phyloP scores from a whole-genome alignment of 805 yeast species.

The Yamadazyma endophytica region DNA sequence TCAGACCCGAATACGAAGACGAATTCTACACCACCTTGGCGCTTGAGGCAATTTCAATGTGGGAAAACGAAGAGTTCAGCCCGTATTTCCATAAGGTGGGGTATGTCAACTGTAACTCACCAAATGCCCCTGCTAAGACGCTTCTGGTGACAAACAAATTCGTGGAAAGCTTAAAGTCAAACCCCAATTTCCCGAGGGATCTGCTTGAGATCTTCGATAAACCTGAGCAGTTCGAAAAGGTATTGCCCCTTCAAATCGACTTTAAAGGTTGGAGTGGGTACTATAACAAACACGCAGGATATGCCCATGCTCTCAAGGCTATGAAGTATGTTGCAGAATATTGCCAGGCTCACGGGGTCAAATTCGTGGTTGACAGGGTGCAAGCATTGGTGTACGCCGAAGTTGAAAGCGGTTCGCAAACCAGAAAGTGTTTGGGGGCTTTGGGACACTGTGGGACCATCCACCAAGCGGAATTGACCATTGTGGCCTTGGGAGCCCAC shows the following conservation, averaged over 20 bases:
- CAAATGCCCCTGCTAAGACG: constrained; percentile 25
- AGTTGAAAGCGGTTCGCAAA: not conserved
- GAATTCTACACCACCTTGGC: constrained; percentile 36
- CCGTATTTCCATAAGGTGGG: constrained; percentile 14
- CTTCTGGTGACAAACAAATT: constrained; percentile 28
- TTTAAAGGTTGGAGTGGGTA: constrained; percentile 13
- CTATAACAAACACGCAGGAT: constrained; percentile 40
- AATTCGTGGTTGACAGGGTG: constrained; percentile 10
- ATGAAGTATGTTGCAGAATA: constrained; percentile 21
- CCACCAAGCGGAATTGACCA: constrained; percentile 9
- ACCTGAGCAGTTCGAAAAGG: constrained; percentile 23
- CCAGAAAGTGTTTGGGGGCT: constrained; percentile 9
- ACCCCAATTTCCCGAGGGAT: constrained; percentile 18
- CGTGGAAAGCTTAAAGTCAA: constrained; percentile 31
- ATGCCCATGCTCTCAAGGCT: constrained; percentile 40
- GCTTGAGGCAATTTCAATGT: constrained; percentile 39
- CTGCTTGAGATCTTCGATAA: constrained; percentile 18
- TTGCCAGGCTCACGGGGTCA: constrained; percentile 11
- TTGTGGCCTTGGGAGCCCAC: constrained; percentile 11
- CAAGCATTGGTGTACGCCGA: constrained; percentile 4
- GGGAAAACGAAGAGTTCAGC: constrained; percentile 31
- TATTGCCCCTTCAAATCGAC: constrained; percentile 11
- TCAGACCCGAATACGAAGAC: constrained; percentile 46
- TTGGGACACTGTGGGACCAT: constrained; percentile 1
- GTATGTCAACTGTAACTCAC: constrained; percentile 40